Evolutionary conservation across 2,329 filamentous ascomycete genomes (phyloP).

Genomic region (Penicillium sp.): DNA sequence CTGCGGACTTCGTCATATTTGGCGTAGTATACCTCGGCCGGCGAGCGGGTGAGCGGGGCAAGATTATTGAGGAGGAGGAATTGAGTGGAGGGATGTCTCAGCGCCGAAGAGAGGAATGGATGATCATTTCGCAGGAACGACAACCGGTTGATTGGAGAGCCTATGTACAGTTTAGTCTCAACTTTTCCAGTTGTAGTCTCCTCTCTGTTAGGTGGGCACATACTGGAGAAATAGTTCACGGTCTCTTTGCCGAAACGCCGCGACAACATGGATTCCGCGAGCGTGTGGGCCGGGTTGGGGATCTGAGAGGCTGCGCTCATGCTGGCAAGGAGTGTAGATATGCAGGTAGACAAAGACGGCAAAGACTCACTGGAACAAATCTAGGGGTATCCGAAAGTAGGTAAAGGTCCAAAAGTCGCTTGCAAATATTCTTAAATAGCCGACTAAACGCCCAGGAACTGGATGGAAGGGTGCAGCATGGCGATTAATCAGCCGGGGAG

Average conservation of each 20-base stretch:
- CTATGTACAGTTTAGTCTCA: conserved; percentile 27
- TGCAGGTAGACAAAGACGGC: neutral
- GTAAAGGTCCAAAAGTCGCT: neutral
- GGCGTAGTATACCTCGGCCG: conserved; percentile 67
- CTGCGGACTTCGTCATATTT: conserved; percentile 68
- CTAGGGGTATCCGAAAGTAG: neutral
- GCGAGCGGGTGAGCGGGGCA: conserved; percentile 68
- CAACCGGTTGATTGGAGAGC: conserved; percentile 53
- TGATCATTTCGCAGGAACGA: conserved; percentile 53
- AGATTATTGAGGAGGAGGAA: conserved; percentile 82
- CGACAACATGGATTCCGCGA: conserved; percentile 58
- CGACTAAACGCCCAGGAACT: neutral
- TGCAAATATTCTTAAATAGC: neutral
- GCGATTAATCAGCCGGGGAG: conserved; percentile 25
- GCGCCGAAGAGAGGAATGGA: conserved; percentile 50
- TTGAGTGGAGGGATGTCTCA: conserved; percentile 50
- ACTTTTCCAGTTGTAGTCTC: no score
- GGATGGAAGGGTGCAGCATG: neutral
- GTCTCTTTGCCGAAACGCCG: conserved; percentile 54
- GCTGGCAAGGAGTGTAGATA: conserved; percentile 9
- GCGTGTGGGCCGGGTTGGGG: conserved; percentile 60
- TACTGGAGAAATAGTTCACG: conserved; percentile 55
- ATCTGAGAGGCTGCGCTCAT: conserved; percentile 43
- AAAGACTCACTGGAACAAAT: neutral
- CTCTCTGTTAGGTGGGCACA: neutral